Evolutionary conservation across 805 yeast species (phyloP).

Genomic region (Yamadazyma ubonensis): DNA sequence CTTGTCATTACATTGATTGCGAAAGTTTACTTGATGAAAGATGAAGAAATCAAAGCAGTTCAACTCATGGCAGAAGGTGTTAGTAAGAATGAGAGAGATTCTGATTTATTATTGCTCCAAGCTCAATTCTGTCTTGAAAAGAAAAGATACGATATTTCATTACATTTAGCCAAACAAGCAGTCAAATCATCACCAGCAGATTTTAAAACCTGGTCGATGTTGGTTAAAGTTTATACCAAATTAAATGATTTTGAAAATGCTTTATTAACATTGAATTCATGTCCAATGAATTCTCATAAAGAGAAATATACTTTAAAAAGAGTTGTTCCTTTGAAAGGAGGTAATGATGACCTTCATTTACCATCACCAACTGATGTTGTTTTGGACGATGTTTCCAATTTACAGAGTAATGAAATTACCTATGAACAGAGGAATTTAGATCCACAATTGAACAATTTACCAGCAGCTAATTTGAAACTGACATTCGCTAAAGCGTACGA

Average conservation of each 20-base stretch:
- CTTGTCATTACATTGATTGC: slow-evolving; percentile 59
- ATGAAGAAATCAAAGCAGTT: slow-evolving; percentile 62
- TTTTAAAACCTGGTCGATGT: slow-evolving; percentile 69
- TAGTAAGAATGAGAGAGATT: slow-evolving; percentile 49
- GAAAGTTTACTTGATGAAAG: slow-evolving; percentile 49
- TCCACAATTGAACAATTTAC: slow-evolving; percentile 58
- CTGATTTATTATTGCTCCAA: slow-evolving; percentile 54
- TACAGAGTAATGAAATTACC: slow-evolving; percentile 64
- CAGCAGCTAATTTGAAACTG: slow-evolving; percentile 64
- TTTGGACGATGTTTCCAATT: slow-evolving; percentile 62
- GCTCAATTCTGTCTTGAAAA: slow-evolving; percentile 57
- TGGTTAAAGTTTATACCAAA: slow-evolving; percentile 63
- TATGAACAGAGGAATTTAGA: slow-evolving; percentile 66
- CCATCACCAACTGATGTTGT: slow-evolving; percentile 77
- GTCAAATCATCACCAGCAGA: slow-evolving; percentile 74
- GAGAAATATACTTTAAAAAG: slow-evolving; percentile 65
- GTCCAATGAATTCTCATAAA: slow-evolving; percentile 77
- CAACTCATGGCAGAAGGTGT: slow-evolving; percentile 52
- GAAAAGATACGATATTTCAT: slow-evolving; percentile 53
- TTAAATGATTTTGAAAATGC: slow-evolving; percentile 70
- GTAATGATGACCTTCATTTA: slow-evolving; percentile 58
- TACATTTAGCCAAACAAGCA: slow-evolving; percentile 59
- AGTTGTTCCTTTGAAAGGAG: slow-evolving; percentile 50
- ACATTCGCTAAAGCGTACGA: slow-evolving; percentile 47
- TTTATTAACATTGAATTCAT: slow-evolving; percentile 67